Evolutionary conservation across 164 flowering plant genomes (phyloP).

Genomic region (Liriodendron chinense): DNA sequence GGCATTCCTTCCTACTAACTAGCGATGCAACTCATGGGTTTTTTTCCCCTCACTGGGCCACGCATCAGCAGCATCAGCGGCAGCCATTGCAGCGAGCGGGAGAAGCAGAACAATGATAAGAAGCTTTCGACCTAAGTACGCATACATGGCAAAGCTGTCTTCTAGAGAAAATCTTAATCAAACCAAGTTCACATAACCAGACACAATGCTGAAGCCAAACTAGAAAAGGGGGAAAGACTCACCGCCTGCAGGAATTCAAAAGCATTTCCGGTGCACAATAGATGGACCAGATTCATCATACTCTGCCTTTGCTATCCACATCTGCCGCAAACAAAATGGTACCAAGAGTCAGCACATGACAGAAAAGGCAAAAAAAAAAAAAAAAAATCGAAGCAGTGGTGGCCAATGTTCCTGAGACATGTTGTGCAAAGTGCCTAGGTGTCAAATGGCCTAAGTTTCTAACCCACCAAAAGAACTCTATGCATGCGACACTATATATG

Average conservation of each 20-base stretch:
- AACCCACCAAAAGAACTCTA: too few relatives aligned
- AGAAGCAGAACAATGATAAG: not conserved
- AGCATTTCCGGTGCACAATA: conserved; percentile 33
- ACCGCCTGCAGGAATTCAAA: conserved; percentile 6
- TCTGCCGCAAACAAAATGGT: conserved; percentile 14
- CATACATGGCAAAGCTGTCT: not conserved
- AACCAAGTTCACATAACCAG: not conserved
- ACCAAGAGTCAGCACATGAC: not conserved
- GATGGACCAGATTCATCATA: conserved; percentile 35
- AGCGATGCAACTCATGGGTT: too few relatives aligned
- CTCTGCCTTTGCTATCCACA: conserved; percentile 37
- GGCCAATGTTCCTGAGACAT: too few relatives aligned
- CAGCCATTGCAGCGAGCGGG: not conserved
- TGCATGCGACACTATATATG: too few relatives aligned
- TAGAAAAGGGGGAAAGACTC: not conserved
- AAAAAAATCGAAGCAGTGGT: too few relatives aligned
- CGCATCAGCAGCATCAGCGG: not conserved
- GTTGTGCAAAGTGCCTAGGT: too few relatives aligned
- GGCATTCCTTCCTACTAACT: too few relatives aligned
- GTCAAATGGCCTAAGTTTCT: too few relatives aligned
- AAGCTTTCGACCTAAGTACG: not conserved
- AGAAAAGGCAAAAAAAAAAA: too few relatives aligned
- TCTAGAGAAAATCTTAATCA: not conserved
- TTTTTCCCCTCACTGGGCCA: too few relatives aligned
- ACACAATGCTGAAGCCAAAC: not conserved